Percentiles rank a stretch among this genome's conserved stretches.
phyloP scores from a whole-genome alignment of 2,329 filamentous ascomycete genomes.

The Knufia petricola region DNA sequence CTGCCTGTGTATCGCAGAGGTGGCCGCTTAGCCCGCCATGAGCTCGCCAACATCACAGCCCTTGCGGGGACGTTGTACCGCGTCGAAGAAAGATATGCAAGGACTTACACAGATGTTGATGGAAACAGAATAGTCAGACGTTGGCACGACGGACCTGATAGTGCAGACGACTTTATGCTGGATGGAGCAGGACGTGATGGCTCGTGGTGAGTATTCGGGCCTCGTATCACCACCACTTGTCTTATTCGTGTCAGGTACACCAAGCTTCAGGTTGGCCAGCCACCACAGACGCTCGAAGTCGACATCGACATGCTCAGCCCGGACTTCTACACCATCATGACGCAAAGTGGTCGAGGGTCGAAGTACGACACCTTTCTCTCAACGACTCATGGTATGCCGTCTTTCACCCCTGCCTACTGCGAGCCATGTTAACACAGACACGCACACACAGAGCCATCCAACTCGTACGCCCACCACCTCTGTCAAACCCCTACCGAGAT shows the following conservation, averaged over 20 bases:
- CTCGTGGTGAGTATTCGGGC: slow-evolving; percentile 17
- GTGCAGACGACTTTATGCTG: slow-evolving; percentile 15
- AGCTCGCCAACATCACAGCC: slow-evolving; percentile 21
- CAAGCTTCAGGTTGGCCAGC: slow-evolving; percentile 21
- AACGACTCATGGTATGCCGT: slow-evolving; percentile 19
- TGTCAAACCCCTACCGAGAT: slow-evolving; percentile 22
- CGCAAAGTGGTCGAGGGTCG: slow-evolving; percentile 24
- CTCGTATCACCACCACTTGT: not conserved
- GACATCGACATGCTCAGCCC: slow-evolving; percentile 27
- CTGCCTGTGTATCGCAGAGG: slow-evolving; percentile 17
- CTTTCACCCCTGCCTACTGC: not conserved
- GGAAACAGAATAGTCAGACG: slow-evolving; percentile 25
- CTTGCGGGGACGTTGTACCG: slow-evolving; percentile 19
- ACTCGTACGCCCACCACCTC: slow-evolving; percentile 19
- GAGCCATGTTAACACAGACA: not conserved
- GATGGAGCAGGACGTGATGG: slow-evolving; percentile 18
- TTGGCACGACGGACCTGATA: slow-evolving; percentile 17
- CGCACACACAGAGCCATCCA: slow-evolving; percentile 14
- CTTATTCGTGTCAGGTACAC: slow-evolving; percentile 21
- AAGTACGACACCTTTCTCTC: slow-evolving; percentile 25
- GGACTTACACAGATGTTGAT: slow-evolving; percentile 23
- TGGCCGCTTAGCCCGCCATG: slow-evolving; percentile 13
- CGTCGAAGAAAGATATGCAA: slow-evolving; percentile 23
- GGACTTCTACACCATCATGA: slow-evolving; percentile 26
- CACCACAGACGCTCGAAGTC: slow-evolving; percentile 23